Evolutionary conservation across 2,329 filamentous ascomycete genomes (phyloP), one percentile per base, ranked within the genome.

Genomic region (Fusarium austroafricanum): DNA sequence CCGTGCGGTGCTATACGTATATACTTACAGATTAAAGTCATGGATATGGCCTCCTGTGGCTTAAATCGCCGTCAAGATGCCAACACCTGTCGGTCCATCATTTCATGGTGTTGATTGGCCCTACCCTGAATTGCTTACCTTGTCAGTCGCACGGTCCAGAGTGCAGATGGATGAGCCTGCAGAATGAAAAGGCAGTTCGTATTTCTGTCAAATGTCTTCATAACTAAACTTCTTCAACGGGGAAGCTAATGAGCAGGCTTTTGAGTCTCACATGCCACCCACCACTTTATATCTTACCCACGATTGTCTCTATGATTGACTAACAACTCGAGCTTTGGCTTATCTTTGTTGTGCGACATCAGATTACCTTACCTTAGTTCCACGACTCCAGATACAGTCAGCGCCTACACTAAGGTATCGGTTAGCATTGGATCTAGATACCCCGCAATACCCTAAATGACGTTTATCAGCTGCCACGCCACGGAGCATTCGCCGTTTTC

Each of bases 361-460:
- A 37, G 39, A 40, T 50, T 44, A 40, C 58, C 15, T 8, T 17
- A 17, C 33, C n/a, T 54, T n/a, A n/a, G n/a, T n/a, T 45, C 29
- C 12, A 55, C 42, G 43, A 43, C 46, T 61, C 21, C 23, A 46
- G 33, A 17, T 26, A 26, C 26, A 8, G 26, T 26, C 26, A 9
- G 26, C 9, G 3, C 26, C 26, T 26, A 26, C 26, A 43, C 33
- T 33, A 35, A 8, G 7, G 18, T 51, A 64, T 52, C 38, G 59
- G 55, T 45, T 55, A 65, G 57, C 47, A 59, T 46, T 53, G n/a
- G 29, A 51, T 29, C 47, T 49, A 38, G 43, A 54, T 69, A 67
- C 65, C 65, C 65, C 65, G 65, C 65, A 68, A 52, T 55, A 65
- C 43, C 53, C 38, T 46, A 67, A 55, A 43, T 68, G 61, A 54